These are phyloP conservation scores for Aspergillus pseudoglaucus DNA, from an alignment of 2,329 filamentous ascomycete genomes.

Conservation along the genomic window DNA sequence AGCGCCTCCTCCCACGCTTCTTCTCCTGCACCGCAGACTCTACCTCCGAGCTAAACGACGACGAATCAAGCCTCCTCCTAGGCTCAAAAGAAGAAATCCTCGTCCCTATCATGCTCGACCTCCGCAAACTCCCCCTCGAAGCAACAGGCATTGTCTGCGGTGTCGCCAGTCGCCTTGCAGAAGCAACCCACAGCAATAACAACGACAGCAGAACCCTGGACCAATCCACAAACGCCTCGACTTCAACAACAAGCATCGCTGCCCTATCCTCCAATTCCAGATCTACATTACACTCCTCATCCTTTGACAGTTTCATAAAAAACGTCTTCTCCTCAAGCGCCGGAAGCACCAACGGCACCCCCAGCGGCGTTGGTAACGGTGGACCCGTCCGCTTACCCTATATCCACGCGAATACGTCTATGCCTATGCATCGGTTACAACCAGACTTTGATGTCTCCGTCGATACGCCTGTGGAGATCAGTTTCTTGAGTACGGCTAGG, in stretches of 20 bases:
- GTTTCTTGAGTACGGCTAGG: constrained; percentile 80
- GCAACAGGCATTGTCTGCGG: constrained; percentile 94
- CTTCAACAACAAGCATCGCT: constrained; percentile 10
- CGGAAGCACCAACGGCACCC: constrained; percentile 2
- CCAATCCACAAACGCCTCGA: not conserved
- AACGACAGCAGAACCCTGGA: constrained; percentile 11
- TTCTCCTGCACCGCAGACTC: constrained; percentile 39
- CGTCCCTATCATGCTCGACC: constrained; percentile 81
- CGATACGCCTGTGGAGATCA: constrained; percentile 61
- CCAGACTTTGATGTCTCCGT: constrained; percentile 24
- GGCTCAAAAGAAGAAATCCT: constrained; percentile 64
- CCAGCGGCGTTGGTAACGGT: not conserved
- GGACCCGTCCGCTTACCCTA: constrained; percentile 6
- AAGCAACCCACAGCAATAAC: constrained; percentile 55
- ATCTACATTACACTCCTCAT: constrained; percentile 11
- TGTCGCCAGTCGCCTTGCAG: constrained; percentile 74
- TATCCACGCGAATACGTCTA: constrained; percentile 5
- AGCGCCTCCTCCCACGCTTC: constrained; percentile 57
- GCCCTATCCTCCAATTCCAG: constrained; percentile 6
- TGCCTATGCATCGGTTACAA: constrained; percentile 24
- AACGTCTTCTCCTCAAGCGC: constrained; percentile 9
- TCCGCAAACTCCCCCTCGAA: constrained; percentile 72
- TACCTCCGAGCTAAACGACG: constrained; percentile 27
- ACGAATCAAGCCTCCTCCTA: constrained; percentile 61
- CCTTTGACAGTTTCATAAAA: constrained; percentile 10